Evolutionary conservation across 208 protist species (phyloP), one percentile per base, ranked within the genome.

Genomic region (Acanthamoeba royreba): DNA sequence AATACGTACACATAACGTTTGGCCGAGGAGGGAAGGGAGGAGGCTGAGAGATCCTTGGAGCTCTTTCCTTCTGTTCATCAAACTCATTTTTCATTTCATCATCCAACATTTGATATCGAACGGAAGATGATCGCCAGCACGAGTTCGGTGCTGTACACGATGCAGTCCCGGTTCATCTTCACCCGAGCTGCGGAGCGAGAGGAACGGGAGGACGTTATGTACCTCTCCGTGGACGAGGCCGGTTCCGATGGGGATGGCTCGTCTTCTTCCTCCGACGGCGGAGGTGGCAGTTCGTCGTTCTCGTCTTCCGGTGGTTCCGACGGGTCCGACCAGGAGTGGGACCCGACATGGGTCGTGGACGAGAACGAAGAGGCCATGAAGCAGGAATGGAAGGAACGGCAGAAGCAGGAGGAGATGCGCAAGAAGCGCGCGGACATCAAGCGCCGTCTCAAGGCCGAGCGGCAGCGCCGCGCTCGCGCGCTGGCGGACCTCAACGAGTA

Each of bases 331-430:
- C 40, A 28, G n/a, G n/a, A n/a, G 4, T 77, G n/a, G n/a, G n/a
- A n/a, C 43, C 72, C 72, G 72, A 83, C 72, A n/a, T 83, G 72
- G 72, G 72, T 83, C 43, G 72, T 83, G 38, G 72, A 83, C 72
- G 72, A 83, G 25, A 83, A 83, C 72, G 72, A 83, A 33, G 72
- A 83, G 43, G 72, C 72, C 42, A 83, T 83, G 72, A 83, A 83
- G 42, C 72, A 43, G 22, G 72, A 83, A n/a, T 83, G 72, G 72
- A 17, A 31, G n/a, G 72, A 83, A 35, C 72, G 72, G 11, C 43
- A 83, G 43, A 83, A 83, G 72, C 38, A 33, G 42, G 31, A 35
- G 72, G 72, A 83, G 72, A 83, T 83, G 72, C 40, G n/a, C 25
- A 15, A 11, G 13, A 83, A 83, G 72, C 38, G 72, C 25, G 72